Evolutionary conservation across 2,329 filamentous ascomycete genomes (phyloP).

Genomic region (Trichoderma gracile): DNA sequence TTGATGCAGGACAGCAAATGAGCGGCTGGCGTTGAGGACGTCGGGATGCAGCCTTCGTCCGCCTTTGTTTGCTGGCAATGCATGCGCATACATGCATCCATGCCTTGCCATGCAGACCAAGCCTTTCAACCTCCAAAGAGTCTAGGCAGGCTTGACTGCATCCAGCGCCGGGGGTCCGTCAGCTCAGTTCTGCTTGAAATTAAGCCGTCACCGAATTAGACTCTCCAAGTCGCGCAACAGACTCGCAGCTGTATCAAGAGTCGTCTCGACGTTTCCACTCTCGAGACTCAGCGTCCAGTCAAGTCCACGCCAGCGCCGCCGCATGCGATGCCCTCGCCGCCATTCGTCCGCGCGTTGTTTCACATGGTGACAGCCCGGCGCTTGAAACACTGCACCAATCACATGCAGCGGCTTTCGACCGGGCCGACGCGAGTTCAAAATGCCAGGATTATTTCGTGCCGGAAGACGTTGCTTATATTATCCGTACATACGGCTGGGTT

Average conservation of each 20-base stretch:
- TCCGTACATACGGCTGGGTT: background rate
- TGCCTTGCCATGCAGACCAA: background rate
- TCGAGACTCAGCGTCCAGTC: background rate
- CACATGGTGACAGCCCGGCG: conserved; percentile 19
- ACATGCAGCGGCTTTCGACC: conserved; percentile 11
- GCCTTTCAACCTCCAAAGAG: too few relatives aligned
- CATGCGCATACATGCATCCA: background rate
- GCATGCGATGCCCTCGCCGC: background rate
- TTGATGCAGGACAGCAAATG: background rate
- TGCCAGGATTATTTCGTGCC: background rate
- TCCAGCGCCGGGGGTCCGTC: too few relatives aligned
- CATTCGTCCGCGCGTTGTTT: conserved; percentile 17
- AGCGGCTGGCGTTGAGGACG: background rate
- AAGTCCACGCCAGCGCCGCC: background rate
- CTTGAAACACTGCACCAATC: conserved; percentile 24
- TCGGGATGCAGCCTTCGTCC: background rate
- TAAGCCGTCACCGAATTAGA: too few relatives aligned
- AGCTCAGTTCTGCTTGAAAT: too few relatives aligned
- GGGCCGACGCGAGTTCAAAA: conserved; percentile 14
- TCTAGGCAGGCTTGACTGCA: too few relatives aligned
- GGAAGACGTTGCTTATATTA: background rate
- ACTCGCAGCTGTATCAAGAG: background rate
- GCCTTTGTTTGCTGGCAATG: conserved; percentile 4
- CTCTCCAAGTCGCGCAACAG: too few relatives aligned
- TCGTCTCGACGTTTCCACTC: conserved; percentile 3